Conservation (phyloP, 2,329 filamentous ascomycete genomes). For the Hypomyces perniciosus region DNA sequence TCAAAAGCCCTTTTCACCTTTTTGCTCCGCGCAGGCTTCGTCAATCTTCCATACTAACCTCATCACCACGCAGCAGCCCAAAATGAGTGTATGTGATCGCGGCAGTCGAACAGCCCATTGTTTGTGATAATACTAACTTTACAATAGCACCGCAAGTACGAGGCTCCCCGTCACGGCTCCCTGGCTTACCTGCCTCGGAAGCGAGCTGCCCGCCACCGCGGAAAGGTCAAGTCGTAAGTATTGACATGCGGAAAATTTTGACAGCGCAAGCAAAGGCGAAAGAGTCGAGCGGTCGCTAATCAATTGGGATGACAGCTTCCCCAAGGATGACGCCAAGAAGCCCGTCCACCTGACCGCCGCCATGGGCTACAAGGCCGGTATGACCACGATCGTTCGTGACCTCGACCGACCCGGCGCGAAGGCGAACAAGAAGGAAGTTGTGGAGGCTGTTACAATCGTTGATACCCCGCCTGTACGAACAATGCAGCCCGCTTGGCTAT, state of each 20-base stretch:
- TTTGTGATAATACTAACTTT: slow-evolving; percentile 14
- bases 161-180: slow-evolving; percentile 94
- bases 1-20: slow-evolving; percentile 20
- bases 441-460: slow-evolving; percentile 82
- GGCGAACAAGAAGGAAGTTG: slow-evolving; percentile 98
- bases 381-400: slow-evolving; percentile 99
- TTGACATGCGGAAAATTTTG: background rate
- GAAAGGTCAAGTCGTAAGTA: slow-evolving; percentile 96
- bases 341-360: slow-evolving; percentile 95
- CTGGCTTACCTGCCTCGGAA: slow-evolving; percentile 84
- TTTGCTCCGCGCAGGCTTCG: slow-evolving; percentile 27
- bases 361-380: slow-evolving; percentile 99
- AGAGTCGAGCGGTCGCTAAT: slow-evolving; percentile 18
- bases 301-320: slow-evolving; percentile 62
- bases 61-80: slow-evolving; percentile 32
- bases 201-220: slow-evolving; percentile 88
- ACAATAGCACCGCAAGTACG: slow-evolving; percentile 51
- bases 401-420: slow-evolving; percentile 98
- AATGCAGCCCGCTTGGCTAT: slow-evolving; percentile 75
- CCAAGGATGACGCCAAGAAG: slow-evolving; percentile 99
- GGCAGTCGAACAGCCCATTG: background rate
- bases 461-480: slow-evolving; percentile 92
- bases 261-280: background rate
- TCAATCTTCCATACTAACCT: slow-evolving; percentile 33
- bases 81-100: slow-evolving; percentile 35